Percentiles rank a stretch among this genome's conserved stretches.
Evolutionary conservation across 176 grass and related monocot species (phyloP).

Genomic region (Guadua angustifolia): DNA sequence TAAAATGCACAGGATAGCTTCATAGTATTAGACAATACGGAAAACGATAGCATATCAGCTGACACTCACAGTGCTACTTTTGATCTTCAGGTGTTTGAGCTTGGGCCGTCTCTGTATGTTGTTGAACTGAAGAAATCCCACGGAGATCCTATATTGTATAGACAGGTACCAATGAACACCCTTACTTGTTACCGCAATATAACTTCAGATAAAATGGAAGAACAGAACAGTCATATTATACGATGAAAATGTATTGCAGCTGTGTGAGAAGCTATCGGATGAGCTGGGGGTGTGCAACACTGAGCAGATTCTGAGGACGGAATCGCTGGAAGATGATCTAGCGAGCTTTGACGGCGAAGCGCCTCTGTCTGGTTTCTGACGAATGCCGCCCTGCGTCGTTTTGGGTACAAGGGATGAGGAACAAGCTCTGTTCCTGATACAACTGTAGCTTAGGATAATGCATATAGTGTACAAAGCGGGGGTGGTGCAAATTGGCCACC

Average conservation of each 20-base stretch:
- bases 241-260: slow-evolving; percentile 44
- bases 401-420: slow-evolving; percentile 24
- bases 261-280: slow-evolving; percentile 68
- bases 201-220: background rate
- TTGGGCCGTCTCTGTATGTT: slow-evolving; percentile 74
- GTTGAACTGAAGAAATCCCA: slow-evolving; percentile 75
- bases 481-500: slow-evolving; percentile 44
- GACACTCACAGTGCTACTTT: slow-evolving; percentile 10
- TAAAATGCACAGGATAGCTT: slow-evolving; percentile 37
- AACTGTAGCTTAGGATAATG: slow-evolving; percentile 39
- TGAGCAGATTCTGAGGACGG: slow-evolving; percentile 53
- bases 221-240: background rate
- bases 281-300: slow-evolving; percentile 60
- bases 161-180: slow-evolving; percentile 55
- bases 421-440: slow-evolving; percentile 11
- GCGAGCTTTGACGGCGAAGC: slow-evolving; percentile 37
- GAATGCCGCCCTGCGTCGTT: background rate
- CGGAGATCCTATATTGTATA: slow-evolving; percentile 75
- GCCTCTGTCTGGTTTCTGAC: slow-evolving; percentile 47
- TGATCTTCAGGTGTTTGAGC: slow-evolving; percentile 73
- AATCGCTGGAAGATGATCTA: slow-evolving; percentile 44
- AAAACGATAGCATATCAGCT: background rate
- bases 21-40: background rate
- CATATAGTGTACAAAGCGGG: slow-evolving; percentile 47
- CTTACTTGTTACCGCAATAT: background rate